A percentile compares a stretch with the other conserved stretches of the same genome.
Conservation (phyloP, 495 filamentous ascomycete genomes). For the Hyaloscypha finlandica region DNA sequence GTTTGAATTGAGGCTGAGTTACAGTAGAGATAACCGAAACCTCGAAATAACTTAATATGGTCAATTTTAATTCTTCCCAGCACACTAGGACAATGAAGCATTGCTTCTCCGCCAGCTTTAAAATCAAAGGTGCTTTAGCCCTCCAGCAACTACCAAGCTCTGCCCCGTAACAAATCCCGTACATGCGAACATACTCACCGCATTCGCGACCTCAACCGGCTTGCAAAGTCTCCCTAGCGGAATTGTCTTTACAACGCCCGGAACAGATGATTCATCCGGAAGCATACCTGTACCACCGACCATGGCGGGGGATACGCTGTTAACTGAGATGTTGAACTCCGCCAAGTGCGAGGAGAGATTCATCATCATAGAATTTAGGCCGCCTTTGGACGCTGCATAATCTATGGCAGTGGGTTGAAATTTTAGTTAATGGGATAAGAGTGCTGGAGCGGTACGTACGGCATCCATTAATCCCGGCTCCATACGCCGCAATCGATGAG, state of each 20-base stretch:
- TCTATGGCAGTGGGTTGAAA: slow-evolving; percentile 39
- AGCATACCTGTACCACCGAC: slow-evolving; percentile 70
- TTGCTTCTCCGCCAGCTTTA: not conserved
- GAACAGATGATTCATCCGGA: slow-evolving; percentile 52
- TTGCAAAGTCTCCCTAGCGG: slow-evolving; percentile 62
- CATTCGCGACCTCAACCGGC: slow-evolving; percentile 67
- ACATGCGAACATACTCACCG: slow-evolving; percentile 64
- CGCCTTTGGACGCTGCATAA: slow-evolving; percentile 68
- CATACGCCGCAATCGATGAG: slow-evolving; percentile 65
- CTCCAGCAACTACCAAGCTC: slow-evolving; percentile 59
- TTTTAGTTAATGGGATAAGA: not conserved
- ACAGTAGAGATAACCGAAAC: too few relatives aligned
- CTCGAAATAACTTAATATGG: too few relatives aligned
- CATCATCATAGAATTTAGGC: slow-evolving; percentile 64
- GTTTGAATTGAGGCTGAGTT: too few relatives aligned
- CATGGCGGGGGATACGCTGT: slow-evolving; percentile 74
- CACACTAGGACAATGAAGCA: too few relatives aligned
- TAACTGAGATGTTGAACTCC: slow-evolving; percentile 66
- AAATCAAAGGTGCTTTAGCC: slow-evolving; percentile 40
- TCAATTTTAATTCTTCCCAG: too few relatives aligned
- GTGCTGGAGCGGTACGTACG: slow-evolving; percentile 40
- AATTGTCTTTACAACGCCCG: slow-evolving; percentile 56
- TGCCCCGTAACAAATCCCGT: slow-evolving; percentile 72
- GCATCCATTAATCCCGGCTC: slow-evolving; percentile 67
- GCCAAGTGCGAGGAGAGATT: slow-evolving; percentile 64